Base-by-base conservation (phyloP, 2,329 filamentous ascomycete species). In the Cladorrhinum sp. region DNA sequence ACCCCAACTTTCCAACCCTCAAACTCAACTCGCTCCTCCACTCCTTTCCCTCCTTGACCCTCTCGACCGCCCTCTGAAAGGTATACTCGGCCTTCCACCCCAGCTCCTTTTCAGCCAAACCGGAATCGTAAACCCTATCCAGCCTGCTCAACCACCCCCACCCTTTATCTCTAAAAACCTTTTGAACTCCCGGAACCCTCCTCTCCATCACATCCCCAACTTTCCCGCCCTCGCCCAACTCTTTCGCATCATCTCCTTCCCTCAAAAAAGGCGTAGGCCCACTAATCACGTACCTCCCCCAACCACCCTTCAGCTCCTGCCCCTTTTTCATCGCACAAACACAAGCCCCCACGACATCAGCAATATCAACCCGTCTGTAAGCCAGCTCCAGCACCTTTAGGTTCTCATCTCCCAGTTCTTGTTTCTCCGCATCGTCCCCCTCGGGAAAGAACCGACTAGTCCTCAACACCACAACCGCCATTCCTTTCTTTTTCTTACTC, bases 391-490 rank as follows among this genome's bases (percentile, higher is more conserved):
- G 67, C 6, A 80, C 75, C 64, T 81, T 80, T 48, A 80, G 71
- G 62, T 80, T 81, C n/a, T 75, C 76, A 27, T 75, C 76, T 2
- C 59, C 66, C 58, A 69, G 29, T 10, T 36, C 65, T 8, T 62
- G 64, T 24, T 74, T 73, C 4, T 74, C 74, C 57, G 80, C 78
- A 59, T 81, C 78, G 54, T 81, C 78, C 18, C 71, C 70, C 65
- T 81, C 78, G 0, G 78, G 77, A 62, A 81, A 81, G 72, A 82
- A 81, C 53, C 79, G 76, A 54, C 74, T 77, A 2, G 76, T 77
- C n/a, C 79, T 75, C 8, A 82, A 71, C 5, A 81, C 71, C 0
- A 81, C 41, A 0, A 76, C 69, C 0, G 79, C 78, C 63, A 81
- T 65, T 1, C 65, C 62, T 3, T 7, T 7, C n/a, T 45, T 45